These are phyloP conservation scores for Anthracocystis walkeri DNA, from an alignment of 1,284 basidiomycete genomes.

Conservation along the genomic window DNA sequence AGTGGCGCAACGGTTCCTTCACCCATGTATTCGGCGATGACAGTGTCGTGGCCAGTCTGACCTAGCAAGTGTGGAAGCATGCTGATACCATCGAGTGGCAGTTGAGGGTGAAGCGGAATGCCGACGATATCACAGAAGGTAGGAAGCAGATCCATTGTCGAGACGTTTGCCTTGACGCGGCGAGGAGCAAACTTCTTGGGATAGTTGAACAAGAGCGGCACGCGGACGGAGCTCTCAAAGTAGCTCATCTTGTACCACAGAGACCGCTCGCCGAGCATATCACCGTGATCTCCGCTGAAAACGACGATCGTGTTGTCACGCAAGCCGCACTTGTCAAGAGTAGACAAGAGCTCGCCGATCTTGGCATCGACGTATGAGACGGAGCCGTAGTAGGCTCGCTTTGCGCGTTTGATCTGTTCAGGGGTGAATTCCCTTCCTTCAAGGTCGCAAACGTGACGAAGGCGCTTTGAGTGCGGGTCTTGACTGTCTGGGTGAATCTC, in stretches of 20 bases:
- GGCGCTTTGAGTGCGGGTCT: conserved; percentile 43
- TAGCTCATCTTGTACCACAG: conserved; percentile 53
- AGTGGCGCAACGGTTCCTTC: conserved; percentile 41
- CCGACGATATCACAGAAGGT: conserved; percentile 43
- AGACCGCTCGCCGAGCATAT: conserved; percentile 40
- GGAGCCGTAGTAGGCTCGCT: conserved; percentile 42
- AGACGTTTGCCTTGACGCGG: conserved; percentile 41
- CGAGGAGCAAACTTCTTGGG: conserved; percentile 37
- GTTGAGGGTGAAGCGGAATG: conserved; percentile 30
- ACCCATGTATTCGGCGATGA: conserved; percentile 45
- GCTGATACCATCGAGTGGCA: conserved; percentile 39
- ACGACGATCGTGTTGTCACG: conserved; percentile 40
- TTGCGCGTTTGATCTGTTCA: conserved; percentile 45
- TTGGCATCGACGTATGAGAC: conserved; percentile 44
- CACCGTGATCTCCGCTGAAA: conserved; percentile 44
- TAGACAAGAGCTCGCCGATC: conserved; percentile 32
- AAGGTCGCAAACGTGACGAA: conserved; percentile 42
- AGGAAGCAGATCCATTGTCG: conserved; percentile 41
- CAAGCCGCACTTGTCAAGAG: conserved; percentile 36
- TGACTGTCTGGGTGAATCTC: conserved; percentile 34
- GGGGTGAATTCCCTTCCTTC: conserved; percentile 35
- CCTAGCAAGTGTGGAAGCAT: conserved; percentile 39
- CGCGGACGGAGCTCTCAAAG: conserved; percentile 46
- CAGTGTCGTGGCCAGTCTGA: conserved; percentile 30
- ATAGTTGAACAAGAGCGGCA: conserved; percentile 42